Evolutionary conservation across 164 flowering plant genomes (phyloP).

Genomic region (Houttuynia cordata): DNA sequence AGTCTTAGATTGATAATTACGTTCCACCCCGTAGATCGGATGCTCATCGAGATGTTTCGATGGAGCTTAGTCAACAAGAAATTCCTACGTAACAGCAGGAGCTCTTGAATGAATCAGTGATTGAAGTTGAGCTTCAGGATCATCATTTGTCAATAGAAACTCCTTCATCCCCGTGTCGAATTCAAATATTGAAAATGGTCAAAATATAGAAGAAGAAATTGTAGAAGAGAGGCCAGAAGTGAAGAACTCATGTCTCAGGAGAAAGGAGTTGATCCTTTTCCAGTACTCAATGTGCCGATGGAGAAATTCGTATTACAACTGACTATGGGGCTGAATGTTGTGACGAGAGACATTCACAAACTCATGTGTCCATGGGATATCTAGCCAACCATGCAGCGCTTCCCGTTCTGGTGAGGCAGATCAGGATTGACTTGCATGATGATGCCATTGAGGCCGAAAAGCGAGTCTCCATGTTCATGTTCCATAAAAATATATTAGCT

Average conservation of each 20-base stretch:
- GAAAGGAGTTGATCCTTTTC: not conserved
- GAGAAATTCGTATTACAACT: conserved; percentile 12
- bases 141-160: too few relatives aligned
- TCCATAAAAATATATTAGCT: conserved; percentile 21
- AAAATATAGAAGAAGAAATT: conserved; percentile 1
- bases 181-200: not conserved
- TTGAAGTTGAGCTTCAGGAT: too few relatives aligned
- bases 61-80: too few relatives aligned
- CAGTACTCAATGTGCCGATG: conserved; percentile 9
- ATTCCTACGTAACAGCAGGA: too few relatives aligned
- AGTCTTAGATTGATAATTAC: not conserved
- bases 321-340: conserved; percentile 4
- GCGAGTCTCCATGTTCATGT: conserved; percentile 18
- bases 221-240: not conserved
- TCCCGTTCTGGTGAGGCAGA: conserved; percentile 18
- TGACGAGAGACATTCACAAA: conserved; percentile 1
- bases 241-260: not conserved
- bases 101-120: too few relatives aligned
- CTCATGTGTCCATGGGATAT: conserved; percentile 12
- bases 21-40: not conserved
- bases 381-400: not conserved
- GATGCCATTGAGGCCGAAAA: conserved; percentile 24
- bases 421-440: conserved; percentile 1
- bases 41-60: not conserved
- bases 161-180: not conserved